phyloP scores from a whole-genome alignment of 768 basidiomycete genomes.

The Basidioascus undulatus region DNA sequence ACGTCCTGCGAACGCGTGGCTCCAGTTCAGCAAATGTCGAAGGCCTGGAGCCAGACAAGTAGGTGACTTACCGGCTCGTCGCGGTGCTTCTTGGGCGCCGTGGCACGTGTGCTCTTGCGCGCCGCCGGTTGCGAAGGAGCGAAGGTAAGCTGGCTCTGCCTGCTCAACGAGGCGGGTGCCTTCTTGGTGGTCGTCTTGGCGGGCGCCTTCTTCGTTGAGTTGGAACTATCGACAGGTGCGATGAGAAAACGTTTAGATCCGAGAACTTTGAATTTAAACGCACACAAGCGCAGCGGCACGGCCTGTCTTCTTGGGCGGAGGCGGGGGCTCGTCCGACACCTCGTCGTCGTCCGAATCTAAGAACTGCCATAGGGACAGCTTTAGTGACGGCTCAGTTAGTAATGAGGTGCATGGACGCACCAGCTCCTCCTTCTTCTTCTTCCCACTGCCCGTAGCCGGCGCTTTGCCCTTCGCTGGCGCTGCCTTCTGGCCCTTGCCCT shows the following conservation, averaged over 20 bases:
- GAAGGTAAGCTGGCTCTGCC: too few species aligned
- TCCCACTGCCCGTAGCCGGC: constrained; percentile 12
- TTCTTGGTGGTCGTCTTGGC: constrained; percentile 29
- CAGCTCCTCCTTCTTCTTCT: constrained; percentile 30
- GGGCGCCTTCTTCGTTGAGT: constrained; percentile 29
- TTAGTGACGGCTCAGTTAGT: not conserved
- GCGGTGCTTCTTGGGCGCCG: too few species aligned
- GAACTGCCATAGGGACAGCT: constrained; percentile 22
- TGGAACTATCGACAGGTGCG: constrained; percentile 1
- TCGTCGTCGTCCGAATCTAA: constrained; percentile 29
- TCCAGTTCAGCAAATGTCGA: too few species aligned
- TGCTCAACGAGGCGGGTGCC: too few species aligned
- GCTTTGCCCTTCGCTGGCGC: constrained; percentile 18
- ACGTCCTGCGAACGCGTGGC: too few species aligned
- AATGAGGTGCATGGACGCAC: constrained; percentile 9
- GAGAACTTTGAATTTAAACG: constrained; percentile 5
- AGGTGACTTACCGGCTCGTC: too few species aligned
- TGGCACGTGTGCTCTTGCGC: too few species aligned
- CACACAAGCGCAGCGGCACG: constrained; percentile 44
- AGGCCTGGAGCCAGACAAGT: too few species aligned
- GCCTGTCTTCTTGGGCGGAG: constrained; percentile 28
- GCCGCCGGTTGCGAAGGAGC: too few species aligned
- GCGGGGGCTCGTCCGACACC: constrained; percentile 20
- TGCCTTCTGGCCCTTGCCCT: constrained; percentile 28
- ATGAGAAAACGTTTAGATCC: not conserved